Evolutionary conservation across 306 rosid genomes (phyloP).

Genomic region (Sindora glabra): DNA sequence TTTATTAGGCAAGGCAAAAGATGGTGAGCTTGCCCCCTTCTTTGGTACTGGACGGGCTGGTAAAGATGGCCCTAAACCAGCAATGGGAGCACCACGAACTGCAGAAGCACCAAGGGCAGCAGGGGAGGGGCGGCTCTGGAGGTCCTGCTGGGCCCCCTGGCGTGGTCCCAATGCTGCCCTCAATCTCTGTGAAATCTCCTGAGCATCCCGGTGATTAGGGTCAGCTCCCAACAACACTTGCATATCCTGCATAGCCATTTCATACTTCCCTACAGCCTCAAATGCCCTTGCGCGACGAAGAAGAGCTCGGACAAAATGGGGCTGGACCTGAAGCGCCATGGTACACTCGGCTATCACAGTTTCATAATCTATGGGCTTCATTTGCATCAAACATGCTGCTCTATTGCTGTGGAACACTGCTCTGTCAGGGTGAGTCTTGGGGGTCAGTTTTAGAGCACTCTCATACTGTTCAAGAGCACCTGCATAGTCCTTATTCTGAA

Average conservation of each 20-base stretch:
- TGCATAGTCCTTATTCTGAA: conserved; percentile 69
- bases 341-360: conserved; percentile 83
- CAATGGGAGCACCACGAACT: conserved; percentile 88
- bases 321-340: conserved; percentile 92
- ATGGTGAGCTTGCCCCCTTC: conserved; percentile 36
- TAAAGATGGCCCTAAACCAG: conserved; percentile 78
- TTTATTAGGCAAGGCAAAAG: conserved; percentile 34
- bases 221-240: conserved; percentile 67
- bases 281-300: conserved; percentile 77
- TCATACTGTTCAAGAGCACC: conserved; percentile 94
- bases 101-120: conserved; percentile 98
- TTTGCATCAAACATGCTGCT: conserved; percentile 94
- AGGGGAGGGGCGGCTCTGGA: conserved; percentile 98
- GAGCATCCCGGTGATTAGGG: conserved; percentile 67
- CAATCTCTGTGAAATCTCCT: conserved; percentile 76
- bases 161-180: conserved; percentile 70
- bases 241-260: conserved; percentile 82
- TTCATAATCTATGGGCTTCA: conserved; percentile 87
- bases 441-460: conserved; percentile 70
- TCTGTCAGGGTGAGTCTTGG: conserved; percentile 69
- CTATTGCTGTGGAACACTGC: conserved; percentile 89
- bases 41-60: conserved; percentile 63
- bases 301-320: conserved; percentile 67
- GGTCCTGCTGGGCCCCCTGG: conserved; percentile 86
- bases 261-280: conserved; percentile 79